Conservation (phyloP, 495 filamentous ascomycete species). For the Hypoxylon cercidicola region DNA sequence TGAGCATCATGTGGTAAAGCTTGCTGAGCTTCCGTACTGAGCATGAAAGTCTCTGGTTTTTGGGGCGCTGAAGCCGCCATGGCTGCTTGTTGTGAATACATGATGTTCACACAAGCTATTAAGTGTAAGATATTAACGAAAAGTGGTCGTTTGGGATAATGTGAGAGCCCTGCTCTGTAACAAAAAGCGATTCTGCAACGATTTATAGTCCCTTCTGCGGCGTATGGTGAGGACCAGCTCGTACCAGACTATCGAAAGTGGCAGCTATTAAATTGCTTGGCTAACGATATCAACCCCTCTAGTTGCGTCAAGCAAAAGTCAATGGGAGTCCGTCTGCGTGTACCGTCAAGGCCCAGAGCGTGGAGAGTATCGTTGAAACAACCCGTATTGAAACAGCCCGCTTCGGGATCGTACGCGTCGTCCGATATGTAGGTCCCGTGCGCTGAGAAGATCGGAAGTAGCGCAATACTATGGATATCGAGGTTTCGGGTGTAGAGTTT, state of each 20-base stretch:
- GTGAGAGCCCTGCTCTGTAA: too few relatives aligned
- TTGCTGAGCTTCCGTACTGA: slow-evolving; percentile 95
- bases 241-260: slow-evolving; percentile 29
- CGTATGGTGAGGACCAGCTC: slow-evolving; percentile 48
- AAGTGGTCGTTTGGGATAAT: too few relatives aligned
- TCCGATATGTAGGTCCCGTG: too few relatives aligned
- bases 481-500: too few relatives aligned
- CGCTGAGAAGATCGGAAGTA: too few relatives aligned
- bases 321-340: slow-evolving; percentile 31
- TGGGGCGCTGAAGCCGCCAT: slow-evolving; percentile 66
- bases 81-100: slow-evolving; percentile 65
- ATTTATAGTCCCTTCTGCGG: background rate
- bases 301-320: slow-evolving; percentile 39
- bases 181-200: too few relatives aligned
- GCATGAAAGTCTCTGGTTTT: slow-evolving; percentile 98
- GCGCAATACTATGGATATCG: too few relatives aligned
- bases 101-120: slow-evolving; percentile 38
- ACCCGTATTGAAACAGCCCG: too few relatives aligned
- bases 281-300: slow-evolving; percentile 32
- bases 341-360: slow-evolving; percentile 37
- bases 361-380: too few relatives aligned
- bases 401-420: too few relatives aligned
- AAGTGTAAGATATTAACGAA: too few relatives aligned
- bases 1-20: slow-evolving; percentile 95
- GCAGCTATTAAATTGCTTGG: slow-evolving; percentile 7